A percentile compares a stretch with the other conserved stretches of the same genome.
Conservation (phyloP, 2,329 filamentous ascomycete species). For the Fusarium piperis region DNA sequence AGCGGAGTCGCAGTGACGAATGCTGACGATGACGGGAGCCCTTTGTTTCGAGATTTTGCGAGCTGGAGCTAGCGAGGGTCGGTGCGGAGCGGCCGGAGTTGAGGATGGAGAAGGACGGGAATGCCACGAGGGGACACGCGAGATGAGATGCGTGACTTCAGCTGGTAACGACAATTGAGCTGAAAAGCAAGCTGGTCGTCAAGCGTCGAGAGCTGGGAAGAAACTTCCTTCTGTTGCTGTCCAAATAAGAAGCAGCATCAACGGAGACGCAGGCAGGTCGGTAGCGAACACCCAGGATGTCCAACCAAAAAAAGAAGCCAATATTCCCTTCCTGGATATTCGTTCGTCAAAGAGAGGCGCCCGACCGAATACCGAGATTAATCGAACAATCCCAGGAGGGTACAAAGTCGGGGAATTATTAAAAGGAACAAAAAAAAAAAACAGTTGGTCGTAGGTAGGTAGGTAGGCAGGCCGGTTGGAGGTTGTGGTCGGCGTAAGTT, state of each 20-base stretch:
- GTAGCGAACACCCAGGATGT: background rate
- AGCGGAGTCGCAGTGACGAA: slow-evolving; percentile 40
- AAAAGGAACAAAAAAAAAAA: background rate
- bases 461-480: background rate
- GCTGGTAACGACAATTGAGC: slow-evolving; percentile 4
- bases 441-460: slow-evolving; percentile 2
- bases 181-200: slow-evolving; percentile 9
- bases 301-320: slow-evolving; percentile 2
- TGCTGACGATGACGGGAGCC: slow-evolving; percentile 25
- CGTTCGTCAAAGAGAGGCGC: slow-evolving; percentile 17
- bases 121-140: slow-evolving; percentile 27
- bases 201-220: slow-evolving; percentile 3
- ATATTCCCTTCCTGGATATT: background rate
- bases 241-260: slow-evolving; percentile 9
- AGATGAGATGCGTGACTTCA: slow-evolving; percentile 22
- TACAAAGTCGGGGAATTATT: slow-evolving; percentile 23
- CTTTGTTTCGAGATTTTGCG: slow-evolving; percentile 26
- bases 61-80: slow-evolving; percentile 37
- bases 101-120: slow-evolving; percentile 20
- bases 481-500: slow-evolving; percentile 8
- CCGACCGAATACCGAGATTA: slow-evolving; percentile 20
- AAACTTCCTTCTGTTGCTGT: slow-evolving; percentile 4
- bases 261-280: background rate
- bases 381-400: slow-evolving; percentile 11
- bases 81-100: slow-evolving; percentile 32